Evolutionary conservation across 139 green algal genomes (phyloP).

Genomic region (Micromonas pusilla): DNA sequence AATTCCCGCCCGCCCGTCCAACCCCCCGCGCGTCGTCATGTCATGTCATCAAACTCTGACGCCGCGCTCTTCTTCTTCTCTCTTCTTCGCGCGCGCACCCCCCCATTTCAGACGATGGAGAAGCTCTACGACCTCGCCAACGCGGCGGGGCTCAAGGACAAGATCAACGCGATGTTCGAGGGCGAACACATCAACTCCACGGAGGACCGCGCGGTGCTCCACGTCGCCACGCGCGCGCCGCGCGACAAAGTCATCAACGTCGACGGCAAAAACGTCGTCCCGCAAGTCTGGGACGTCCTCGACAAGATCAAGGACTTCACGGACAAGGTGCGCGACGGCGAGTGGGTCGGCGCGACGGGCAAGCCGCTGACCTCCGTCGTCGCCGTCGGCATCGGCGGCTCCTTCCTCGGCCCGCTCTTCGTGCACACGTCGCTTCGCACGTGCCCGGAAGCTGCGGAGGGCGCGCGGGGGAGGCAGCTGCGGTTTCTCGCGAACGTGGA

Average conservation of each 20-base stretch:
- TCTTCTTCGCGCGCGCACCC: constrained; percentile 47
- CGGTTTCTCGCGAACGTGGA: constrained; percentile 98
- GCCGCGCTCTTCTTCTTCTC: neutral
- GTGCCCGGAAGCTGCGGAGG: constrained; percentile 37
- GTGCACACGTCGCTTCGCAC: constrained; percentile 93
- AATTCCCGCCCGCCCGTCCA: neutral
- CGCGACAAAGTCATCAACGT: constrained; percentile 69
- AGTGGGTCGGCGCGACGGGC: constrained; percentile 86
- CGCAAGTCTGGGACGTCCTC: constrained; percentile 92
- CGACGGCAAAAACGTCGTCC: constrained; percentile 85
- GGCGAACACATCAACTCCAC: constrained; percentile 92
- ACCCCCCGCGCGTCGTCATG: neutral
- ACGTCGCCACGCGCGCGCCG: constrained; percentile 82
- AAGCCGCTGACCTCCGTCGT: constrained; percentile 94
- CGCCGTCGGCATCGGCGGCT: constrained; percentile 93
- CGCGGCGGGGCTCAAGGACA: constrained; percentile 68
- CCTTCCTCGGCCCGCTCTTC: constrained; percentile 92
- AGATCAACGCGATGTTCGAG: constrained; percentile 92
- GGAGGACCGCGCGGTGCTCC: constrained; percentile 92
- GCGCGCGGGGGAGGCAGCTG: constrained; percentile 63
- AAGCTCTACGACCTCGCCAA: constrained; percentile 48
- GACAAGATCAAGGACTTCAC: constrained; percentile 96
- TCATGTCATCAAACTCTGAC: too few species aligned
- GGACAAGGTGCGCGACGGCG: constrained; percentile 78
- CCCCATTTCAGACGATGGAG: constrained; percentile 85